Evolutionary conservation across 345 rosid species (phyloP), one percentile per base, ranked within the genome.

Genomic region (Zanthoxylum bungeanum): DNA sequence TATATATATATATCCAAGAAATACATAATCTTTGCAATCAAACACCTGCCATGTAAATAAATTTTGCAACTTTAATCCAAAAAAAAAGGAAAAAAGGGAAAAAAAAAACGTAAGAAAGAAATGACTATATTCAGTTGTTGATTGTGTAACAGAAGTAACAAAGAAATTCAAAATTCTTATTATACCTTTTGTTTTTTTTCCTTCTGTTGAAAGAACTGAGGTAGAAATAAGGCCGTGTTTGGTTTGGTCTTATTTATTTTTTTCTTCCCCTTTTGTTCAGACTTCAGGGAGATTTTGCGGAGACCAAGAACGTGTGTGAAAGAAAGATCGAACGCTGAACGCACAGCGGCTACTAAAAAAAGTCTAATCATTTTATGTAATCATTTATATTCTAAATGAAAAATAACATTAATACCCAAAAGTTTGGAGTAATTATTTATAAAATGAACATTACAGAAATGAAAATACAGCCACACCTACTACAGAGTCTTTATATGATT

Each of bases 311-410:
- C n/a, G n/a, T n/a, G n/a, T n/a, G n/a, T 61, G n/a, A n/a, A n/a
- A n/a, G 57, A 59, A 74, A 33, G 73, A 77, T 73, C 75, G 75
- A 36, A 69, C 5, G 76, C 75, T 69, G n/a, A n/a, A n/a, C n/a
- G n/a, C n/a, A n/a, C 30, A 12, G 44, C 62, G 37, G 22, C 42
- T 9, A n/a, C n/a, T n/a, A n/a, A n/a, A n/a, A n/a, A n/a, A n/a
- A n/a, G n/a, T n/a, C n/a, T n/a, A n/a, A n/a, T n/a, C n/a, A n/a
- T n/a, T n/a, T n/a, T n/a, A n/a, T n/a, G n/a, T n/a, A n/a, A n/a
- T n/a, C n/a, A n/a, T n/a, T n/a, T n/a, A n/a, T n/a, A n/a, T n/a
- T n/a, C n/a, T n/a, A n/a, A n/a, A n/a, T n/a, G n/a, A n/a, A n/a
- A n/a, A n/a, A 44, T 14, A 14, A 44, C 49, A 44, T 19, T 44